These are phyloP conservation scores for Rhizopus stolonifer DNA, from an alignment of 371 early-diverging fungal species.

Conservation along the genomic window DNA sequence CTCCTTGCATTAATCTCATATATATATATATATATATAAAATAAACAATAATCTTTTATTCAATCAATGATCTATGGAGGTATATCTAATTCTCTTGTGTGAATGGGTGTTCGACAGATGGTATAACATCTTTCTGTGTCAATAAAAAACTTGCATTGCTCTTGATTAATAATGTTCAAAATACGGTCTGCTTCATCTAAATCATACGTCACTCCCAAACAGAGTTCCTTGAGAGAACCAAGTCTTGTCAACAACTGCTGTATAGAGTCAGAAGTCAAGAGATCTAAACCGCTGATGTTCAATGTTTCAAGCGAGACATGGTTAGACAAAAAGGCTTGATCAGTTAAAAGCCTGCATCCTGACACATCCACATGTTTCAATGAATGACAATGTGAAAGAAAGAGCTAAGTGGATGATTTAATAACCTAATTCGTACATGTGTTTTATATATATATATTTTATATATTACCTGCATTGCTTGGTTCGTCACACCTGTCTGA, in stretches of 20 bases:
- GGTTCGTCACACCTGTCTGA: slow-evolving; percentile 39
- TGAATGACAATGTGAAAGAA: slow-evolving; percentile 21
- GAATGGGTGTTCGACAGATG: slow-evolving; percentile 9
- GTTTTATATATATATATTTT: background rate
- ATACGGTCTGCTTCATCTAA: slow-evolving; percentile 24
- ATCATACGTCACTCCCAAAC: slow-evolving; percentile 26
- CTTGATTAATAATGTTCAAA: slow-evolving; percentile 12
- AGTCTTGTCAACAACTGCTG: slow-evolving; percentile 15
- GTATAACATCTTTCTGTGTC: slow-evolving; percentile 26
- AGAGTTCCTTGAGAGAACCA: slow-evolving; percentile 9
- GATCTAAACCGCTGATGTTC: slow-evolving; percentile 25
- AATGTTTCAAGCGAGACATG: slow-evolving; percentile 23
- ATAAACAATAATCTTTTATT: too few species aligned
- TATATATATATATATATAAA: too few species aligned
- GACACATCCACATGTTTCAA: slow-evolving; percentile 28
- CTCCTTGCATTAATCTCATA: background rate
- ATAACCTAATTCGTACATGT: background rate
- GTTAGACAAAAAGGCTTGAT: slow-evolving; percentile 25
- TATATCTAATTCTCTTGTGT: background rate
- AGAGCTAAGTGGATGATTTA: slow-evolving; percentile 9
- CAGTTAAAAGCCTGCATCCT: slow-evolving; percentile 27
- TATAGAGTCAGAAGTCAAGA: slow-evolving; percentile 13
- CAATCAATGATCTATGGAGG: background rate
- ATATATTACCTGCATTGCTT: slow-evolving; percentile 38
- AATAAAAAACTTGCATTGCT: slow-evolving; percentile 14